Base-by-base conservation (phyloP, 257 asterid species). In the Ehretia macrophylla region DNA sequence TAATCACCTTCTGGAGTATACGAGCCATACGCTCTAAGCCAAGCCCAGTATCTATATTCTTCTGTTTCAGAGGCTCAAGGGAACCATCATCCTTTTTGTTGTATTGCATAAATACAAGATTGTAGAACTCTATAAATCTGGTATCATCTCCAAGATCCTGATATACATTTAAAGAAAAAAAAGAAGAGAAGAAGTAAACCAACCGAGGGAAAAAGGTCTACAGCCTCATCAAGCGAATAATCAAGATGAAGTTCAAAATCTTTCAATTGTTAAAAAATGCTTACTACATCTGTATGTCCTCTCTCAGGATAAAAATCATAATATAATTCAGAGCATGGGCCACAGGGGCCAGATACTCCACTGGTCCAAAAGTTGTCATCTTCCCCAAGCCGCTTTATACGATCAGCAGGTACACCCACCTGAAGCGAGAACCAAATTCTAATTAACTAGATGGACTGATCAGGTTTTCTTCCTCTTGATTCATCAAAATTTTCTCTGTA, bases 11-110 rank as follows among this genome's bases (percentile, higher is more conserved):
- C 70, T 91, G 98, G 68, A 88, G 95, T 73, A 91, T 88, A 68
- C 95, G 88, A 75, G 97, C 98, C 83, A 91, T 76, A 54, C 98
- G 94, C 85, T 91, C 98, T 66, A 91, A 76, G 72, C 98, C 98
- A 13, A 91, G 90, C 52, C 98, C 98, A 5, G 95, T 91, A 74
- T 91, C 98, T 67, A 88, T 91, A 70, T 88, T 91, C 88, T 81
- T 84, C 80, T 88, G 97, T 71, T 88, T 88, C 67, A 91, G 78
- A 64, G 98, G 96, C 81, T 91, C 98, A 8, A 88, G 95, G 35
- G 96, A 88, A 59, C 98, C 98, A 67, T 88, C 97, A 40, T 88
- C 97, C 74, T 74, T 85, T 77, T 68, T 84, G 66, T 91, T 88
- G 79, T 85, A 91, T 77, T 91, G 87, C 98, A 91, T 91, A 58